Conservation (phyloP, 75 land plant genomes). For the Cupressus sempervirens region DNA sequence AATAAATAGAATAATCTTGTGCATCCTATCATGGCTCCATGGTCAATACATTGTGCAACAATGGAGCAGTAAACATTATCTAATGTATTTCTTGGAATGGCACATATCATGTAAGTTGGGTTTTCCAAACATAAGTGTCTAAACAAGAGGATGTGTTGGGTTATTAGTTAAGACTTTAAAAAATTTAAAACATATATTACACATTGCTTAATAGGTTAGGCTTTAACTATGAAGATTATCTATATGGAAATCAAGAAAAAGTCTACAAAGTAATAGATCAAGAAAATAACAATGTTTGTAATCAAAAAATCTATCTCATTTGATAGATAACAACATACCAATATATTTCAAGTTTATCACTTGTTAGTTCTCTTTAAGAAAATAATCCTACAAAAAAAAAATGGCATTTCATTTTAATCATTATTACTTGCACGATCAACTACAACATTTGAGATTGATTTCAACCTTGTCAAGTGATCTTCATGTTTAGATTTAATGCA, state of each 20-base stretch:
- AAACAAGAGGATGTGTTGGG: neutral
- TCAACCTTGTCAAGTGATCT: constrained; percentile 3
- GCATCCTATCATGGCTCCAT: constrained; percentile 95
- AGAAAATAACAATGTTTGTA: neutral
- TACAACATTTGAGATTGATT: neutral
- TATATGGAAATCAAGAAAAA: neutral
- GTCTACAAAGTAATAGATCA: neutral
- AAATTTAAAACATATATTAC: neutral
- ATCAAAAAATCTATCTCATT: too few species aligned
- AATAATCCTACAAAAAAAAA: constrained; percentile 38
- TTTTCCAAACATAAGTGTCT: constrained; percentile 35
- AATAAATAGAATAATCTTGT: too few species aligned
- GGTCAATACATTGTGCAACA: constrained; percentile 84
- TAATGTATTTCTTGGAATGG: constrained; percentile 88
- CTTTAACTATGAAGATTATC: neutral
- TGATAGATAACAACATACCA: constrained; percentile 2
- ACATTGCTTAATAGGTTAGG: neutral
- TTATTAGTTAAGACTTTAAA: too few species aligned
- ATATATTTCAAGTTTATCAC: constrained; percentile 54
- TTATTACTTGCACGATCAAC: neutral
- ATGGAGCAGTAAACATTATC: constrained; percentile 93
- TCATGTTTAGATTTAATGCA: neutral
- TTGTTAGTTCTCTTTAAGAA: constrained; percentile 24
- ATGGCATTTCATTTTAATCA: neutral
- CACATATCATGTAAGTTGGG: constrained; percentile 95